These are phyloP conservation scores for Cercospora zeina DNA, from an alignment of 2,329 filamentous ascomycete species.

Conservation along the genomic window DNA sequence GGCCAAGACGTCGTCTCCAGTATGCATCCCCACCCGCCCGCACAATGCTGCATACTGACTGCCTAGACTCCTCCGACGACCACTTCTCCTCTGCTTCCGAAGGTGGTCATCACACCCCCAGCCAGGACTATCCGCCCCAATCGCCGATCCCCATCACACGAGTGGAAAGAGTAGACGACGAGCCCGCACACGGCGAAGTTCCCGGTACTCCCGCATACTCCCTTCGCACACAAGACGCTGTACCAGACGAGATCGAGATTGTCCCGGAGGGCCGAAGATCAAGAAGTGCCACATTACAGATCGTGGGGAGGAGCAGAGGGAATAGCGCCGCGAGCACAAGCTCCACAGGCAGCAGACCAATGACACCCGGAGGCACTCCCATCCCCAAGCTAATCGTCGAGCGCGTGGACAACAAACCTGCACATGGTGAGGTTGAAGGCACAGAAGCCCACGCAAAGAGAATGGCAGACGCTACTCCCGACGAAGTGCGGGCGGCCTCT, in stretches of 20 bases:
- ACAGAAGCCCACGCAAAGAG: conserved; percentile 59
- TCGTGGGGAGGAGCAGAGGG: conserved; percentile 34
- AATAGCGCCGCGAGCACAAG: conserved; percentile 43
- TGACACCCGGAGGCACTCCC: conserved; percentile 54
- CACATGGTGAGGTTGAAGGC: conserved; percentile 63
- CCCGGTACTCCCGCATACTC: conserved; percentile 63
- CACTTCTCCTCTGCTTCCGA: conserved; percentile 68
- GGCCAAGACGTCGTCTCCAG: conserved; percentile 27
- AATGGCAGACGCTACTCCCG: conserved; percentile 60
- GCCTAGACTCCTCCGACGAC: conserved; percentile 50
- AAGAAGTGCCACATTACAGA: conserved; percentile 42
- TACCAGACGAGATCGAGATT: conserved; percentile 64
- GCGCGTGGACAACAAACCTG: conserved; percentile 59
- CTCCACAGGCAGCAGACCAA: conserved; percentile 43
- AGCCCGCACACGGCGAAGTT: conserved; percentile 60
- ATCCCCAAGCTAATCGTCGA: conserved; percentile 63
- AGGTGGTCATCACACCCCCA: conserved; percentile 42
- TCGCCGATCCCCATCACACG: conserved; percentile 59
- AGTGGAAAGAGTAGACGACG: conserved; percentile 63
- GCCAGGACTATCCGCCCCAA: conserved; percentile 40
- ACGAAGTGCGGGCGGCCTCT: conserved; percentile 55
- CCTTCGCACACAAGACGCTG: conserved; percentile 59
- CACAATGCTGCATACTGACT: conserved; percentile 29
- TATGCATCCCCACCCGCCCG: conserved; percentile 15
- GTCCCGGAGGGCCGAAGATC: conserved; percentile 49